Percentiles rank a stretch among this genome's conserved stretches.
Evolutionary conservation across 228 moss, liverwort and hornwort genomes (phyloP).

Genomic region (Sphagnum magellanicum): DNA sequence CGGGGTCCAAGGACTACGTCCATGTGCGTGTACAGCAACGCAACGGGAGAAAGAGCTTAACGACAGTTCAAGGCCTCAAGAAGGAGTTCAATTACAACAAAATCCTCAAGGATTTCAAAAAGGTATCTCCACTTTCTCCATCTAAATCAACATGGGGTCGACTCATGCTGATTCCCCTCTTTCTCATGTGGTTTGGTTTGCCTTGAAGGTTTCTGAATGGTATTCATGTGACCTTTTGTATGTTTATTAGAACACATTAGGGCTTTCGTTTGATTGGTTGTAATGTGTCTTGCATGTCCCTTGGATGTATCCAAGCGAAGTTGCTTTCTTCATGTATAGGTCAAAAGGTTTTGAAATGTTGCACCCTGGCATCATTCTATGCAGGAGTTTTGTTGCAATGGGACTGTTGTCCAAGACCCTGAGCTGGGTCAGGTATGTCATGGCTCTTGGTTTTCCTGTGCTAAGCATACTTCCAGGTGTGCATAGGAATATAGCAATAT

Average conservation of each 20-base stretch:
- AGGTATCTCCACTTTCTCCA: slow-evolving; percentile 14
- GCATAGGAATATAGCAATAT: too few species aligned
- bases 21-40: slow-evolving; percentile 97
- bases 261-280: background rate
- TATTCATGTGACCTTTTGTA: background rate
- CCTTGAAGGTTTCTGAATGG: too few species aligned
- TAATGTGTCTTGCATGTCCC: too few species aligned
- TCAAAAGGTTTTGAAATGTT: too few species aligned
- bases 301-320: too few species aligned
- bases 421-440: slow-evolving; percentile 70
- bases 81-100: slow-evolving; percentile 89
- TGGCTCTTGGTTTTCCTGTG: background rate
- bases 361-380: too few species aligned
- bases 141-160: background rate
- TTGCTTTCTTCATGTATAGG: too few species aligned
- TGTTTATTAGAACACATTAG: background rate
- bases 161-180: too few species aligned
- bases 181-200: too few species aligned
- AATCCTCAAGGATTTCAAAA: slow-evolving; percentile 86
- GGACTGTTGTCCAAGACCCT: slow-evolving; percentile 80
- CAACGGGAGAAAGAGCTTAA: slow-evolving; percentile 96
- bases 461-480: too few species aligned
- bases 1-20: slow-evolving; percentile 95
- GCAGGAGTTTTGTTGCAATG: slow-evolving; percentile 95
- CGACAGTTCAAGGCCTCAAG: slow-evolving; percentile 87